Evolutionary conservation across 352 stramenopile species (phyloP), one percentile per base, ranked within the genome.

Genomic region (Plasmopara viticola): DNA sequence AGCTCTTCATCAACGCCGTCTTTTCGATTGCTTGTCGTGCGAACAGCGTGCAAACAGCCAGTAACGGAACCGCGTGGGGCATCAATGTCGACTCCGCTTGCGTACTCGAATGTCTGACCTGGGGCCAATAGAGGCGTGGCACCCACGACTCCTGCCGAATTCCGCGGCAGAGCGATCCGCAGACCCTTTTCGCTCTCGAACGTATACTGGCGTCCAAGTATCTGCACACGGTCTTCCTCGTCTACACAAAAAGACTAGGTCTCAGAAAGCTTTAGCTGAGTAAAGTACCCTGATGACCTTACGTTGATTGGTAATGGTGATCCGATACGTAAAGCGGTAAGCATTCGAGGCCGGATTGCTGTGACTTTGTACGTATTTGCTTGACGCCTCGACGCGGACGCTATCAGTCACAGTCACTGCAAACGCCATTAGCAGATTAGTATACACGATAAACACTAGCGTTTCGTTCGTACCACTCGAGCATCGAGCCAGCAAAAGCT

Each of bases 241-340:
- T 84, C 78, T 89, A 41, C 14, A 60, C 17, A 53, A 53, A 48
- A 18, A 29, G 6, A 62, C 9, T 30, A 58, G 20, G 42, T 20
- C 41, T 8, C 45, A 10, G 1, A 35, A 46, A 10, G 37, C 10
- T 37, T 12, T 54, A 39, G 51, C 9, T 40, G 4, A 9, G 5
- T 18, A 20, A 34, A 10, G 3, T 25, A 58, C 12, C 4, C 10
- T 35, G 14, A 15, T 1, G 8, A 39, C 37, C 60, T 54, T 58
- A 88, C 81, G 84, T 53, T 84, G 59, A 59, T 91, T 90, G 15
- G 74, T 86, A 56, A 91, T 87, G 41, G 72, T 85, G 25, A 91
- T 53, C 42, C 81, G 76, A 44, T 91, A 91, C 46, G 76, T 87
- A 58, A 86, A 91, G 48, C 78, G 75, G 64, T 77, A 91, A 33